Percentiles rank a stretch among this genome's conserved stretches.
Evolutionary conservation across 129 eudicot species (phyloP).

Genomic region (Flaveria linearis): DNA sequence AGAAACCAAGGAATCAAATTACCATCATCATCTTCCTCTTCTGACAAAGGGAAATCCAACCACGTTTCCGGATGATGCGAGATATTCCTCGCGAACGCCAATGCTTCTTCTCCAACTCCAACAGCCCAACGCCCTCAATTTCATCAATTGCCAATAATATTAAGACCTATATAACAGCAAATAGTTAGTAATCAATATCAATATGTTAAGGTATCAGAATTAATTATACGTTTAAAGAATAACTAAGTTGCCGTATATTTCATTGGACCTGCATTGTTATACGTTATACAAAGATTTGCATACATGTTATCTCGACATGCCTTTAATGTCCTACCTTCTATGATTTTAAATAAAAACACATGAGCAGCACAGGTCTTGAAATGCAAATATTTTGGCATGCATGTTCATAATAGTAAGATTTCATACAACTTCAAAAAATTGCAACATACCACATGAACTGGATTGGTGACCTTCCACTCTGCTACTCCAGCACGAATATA

Average conservation of each 20-base stretch:
- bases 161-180: too few species aligned
- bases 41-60: constrained; percentile 83
- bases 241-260: constrained; percentile 18
- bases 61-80: constrained; percentile 97
- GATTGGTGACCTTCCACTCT: constrained; percentile 89
- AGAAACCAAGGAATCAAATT: not conserved
- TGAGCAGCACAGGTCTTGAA: not conserved
- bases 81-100: too few species aligned
- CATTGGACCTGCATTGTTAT: not conserved
- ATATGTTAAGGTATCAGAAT: too few species aligned
- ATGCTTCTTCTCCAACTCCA: too few species aligned
- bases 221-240: too few species aligned
- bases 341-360: not conserved
- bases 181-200: too few species aligned
- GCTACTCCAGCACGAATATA: constrained; percentile 95
- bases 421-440: not conserved
- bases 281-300: not conserved
- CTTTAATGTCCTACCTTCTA: constrained; percentile 2
- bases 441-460: constrained; percentile 80
- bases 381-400: not conserved
- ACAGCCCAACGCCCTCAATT: too few species aligned
- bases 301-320: constrained; percentile 2
- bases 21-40: constrained; percentile 78
- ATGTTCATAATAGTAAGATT: constrained; percentile 5
- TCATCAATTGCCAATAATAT: too few species aligned